These are phyloP conservation scores for Dictyostelium discoideum DNA, from an alignment of 78 protist species.

Conservation along the genomic window dicty_2.7 NC_007088.5:873001-873500, in stretches of 20 bases:
- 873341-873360: constrained; percentile 38
- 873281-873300: not conserved
- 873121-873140: constrained; percentile 1
- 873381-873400: constrained; percentile 62
- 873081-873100: constrained; percentile 22
- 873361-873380: constrained; percentile 51
- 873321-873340: constrained; percentile 16
- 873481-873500: constrained; percentile 81
- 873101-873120: not conserved
- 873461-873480: constrained; percentile 95
- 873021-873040: constrained; percentile 16
- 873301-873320: constrained; percentile 40
- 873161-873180: constrained; percentile 4
- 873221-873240: not conserved
- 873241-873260: not conserved
- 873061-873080: constrained; percentile 40
- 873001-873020: constrained; percentile 67
- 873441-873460: constrained; percentile 72
- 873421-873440: constrained; percentile 74
- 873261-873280: not conserved
- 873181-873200: constrained; percentile 37
- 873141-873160: constrained; percentile 2
- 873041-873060: constrained; percentile 30
- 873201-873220: constrained; percentile 34
- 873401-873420: constrained; percentile 61